Evolutionary conservation across 176 grass and related monocot genomes (phyloP).

Genomic region (Thinopyrum elongatum): DNA sequence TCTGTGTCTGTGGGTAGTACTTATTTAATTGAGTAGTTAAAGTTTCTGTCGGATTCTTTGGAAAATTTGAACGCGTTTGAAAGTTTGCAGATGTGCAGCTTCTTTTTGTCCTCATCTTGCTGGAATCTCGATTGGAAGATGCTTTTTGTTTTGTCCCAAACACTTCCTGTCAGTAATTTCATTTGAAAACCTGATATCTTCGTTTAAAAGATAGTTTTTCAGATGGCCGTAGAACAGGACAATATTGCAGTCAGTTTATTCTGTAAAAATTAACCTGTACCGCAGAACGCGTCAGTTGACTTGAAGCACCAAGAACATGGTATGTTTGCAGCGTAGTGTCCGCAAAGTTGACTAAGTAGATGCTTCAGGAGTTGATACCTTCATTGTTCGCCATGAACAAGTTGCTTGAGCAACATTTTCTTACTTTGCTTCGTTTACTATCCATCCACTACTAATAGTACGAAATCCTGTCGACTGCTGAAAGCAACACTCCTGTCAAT

Average conservation of each 20-base stretch:
- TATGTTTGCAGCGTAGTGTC: not conserved
- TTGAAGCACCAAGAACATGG: slow-evolving; percentile 19
- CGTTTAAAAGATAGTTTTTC: not conserved
- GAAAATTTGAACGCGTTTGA: slow-evolving; percentile 17
- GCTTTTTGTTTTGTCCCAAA: not conserved
- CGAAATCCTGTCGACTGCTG: not conserved
- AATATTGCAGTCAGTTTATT: not conserved
- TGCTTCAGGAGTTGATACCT: not conserved
- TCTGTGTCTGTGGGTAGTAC: no score
- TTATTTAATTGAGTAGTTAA: not conserved
- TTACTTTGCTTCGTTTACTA: not conserved
- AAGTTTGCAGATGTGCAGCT: not conserved
- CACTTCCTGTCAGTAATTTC: not conserved
- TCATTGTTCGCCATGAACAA: not conserved
- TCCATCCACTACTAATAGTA: not conserved
- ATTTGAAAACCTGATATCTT: not conserved
- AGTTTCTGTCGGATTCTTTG: not conserved
- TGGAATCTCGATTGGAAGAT: slow-evolving; percentile 18
- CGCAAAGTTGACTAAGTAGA: slow-evolving; percentile 12
- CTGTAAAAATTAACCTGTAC: not conserved
- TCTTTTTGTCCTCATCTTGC: slow-evolving; percentile 23
- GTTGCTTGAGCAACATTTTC: not conserved
- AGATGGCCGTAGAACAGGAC: not conserved
- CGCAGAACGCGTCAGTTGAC: slow-evolving; percentile 11
- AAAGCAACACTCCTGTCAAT: slow-evolving; percentile 33